Evolutionary conservation across 805 yeast genomes (phyloP), one percentile per base, ranked within the genome.

Genomic region (Myxozyma lipomycoides): DNA sequence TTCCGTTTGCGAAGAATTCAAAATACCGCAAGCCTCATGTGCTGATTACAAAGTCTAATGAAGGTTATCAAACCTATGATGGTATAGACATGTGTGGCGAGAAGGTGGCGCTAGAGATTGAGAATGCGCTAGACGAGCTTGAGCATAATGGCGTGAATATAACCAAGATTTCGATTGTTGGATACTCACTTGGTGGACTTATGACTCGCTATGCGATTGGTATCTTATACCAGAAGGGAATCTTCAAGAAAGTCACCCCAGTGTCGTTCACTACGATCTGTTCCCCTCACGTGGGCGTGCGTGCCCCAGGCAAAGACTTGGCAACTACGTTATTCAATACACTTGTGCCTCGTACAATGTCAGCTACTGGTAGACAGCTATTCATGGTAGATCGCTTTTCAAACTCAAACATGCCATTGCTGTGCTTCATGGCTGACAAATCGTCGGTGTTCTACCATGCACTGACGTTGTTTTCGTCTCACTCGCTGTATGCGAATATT

Each of bases 31-130:
- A 56, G 43, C 59, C 59, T 30, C 40, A 51, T 9, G 51, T 70
- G 1, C 64, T 75, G 2, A 74, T 79, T 21, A 77, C 79, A 60
- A 72, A 76, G 40, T 74, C 87, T 0, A 85, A 83, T 62, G 76
- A 79, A 48, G 91, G 90, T 4, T 85, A 80, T 63, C 77, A 78
- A 62, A 88, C 95, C 2, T 83, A 86, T 60, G 96, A 88, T 63
- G 96, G 96, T 1, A 80, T 87, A 21, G 95, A 87, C 58, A 80
- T 86, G 24, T 86, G 93, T 62, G 95, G 95, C 1, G 73, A 80
- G 44, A 71, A 95, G 21, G 83, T 86, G 5, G 81, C 84, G 1
- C 76, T 76, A 46, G 95, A 88, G 28, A 23, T 55, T 55, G 57
- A 66, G 48, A 43, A 54, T 6, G 59, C 45, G 18, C 35, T 41